These are phyloP conservation scores for Crataegus laevigata DNA, from an alignment of 306 rosid genomes.

Conservation along the genomic window DNA sequence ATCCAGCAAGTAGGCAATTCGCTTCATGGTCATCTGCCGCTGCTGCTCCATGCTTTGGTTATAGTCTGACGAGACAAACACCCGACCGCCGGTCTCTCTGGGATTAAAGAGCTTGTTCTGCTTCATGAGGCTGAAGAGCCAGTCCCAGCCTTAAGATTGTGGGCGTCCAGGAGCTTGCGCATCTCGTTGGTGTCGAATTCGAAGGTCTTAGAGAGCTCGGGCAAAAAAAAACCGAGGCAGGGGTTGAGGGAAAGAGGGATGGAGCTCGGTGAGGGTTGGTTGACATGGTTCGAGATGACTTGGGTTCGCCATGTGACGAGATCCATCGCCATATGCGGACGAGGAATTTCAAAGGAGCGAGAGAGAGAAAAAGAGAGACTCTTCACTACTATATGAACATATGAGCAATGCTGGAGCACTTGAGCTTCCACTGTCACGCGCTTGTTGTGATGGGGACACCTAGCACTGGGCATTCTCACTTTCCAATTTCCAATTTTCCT, in stretches of 20 bases:
- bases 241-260: slow-evolving; percentile 20
- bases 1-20: slow-evolving; percentile 51
- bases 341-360: not conserved
- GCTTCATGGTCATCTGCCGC: slow-evolving; percentile 69
- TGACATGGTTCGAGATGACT: slow-evolving; percentile 7
- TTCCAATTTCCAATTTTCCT: no score
- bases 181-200: slow-evolving; percentile 43
- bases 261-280: slow-evolving; percentile 12
- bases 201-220: slow-evolving; percentile 32
- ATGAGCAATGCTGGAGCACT: no score
- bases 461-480: no score
- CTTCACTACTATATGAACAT: no score
- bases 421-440: no score
- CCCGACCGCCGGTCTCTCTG: slow-evolving; percentile 30
- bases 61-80: slow-evolving; percentile 63
- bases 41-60: slow-evolving; percentile 86
- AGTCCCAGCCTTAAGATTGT: slow-evolving; percentile 65
- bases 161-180: slow-evolving; percentile 62
- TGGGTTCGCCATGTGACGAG: slow-evolving; percentile 40
- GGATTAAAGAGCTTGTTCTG: slow-evolving; percentile 75
- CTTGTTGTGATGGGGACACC: no score
- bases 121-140: slow-evolving; percentile 48
- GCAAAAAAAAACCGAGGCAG: slow-evolving; percentile 36
- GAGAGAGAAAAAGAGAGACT: no score
- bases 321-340: slow-evolving; percentile 22